These are phyloP conservation scores for Neurospora sp. DNA, from an alignment of 495 filamentous ascomycete genomes.

Conservation along the genomic window DNA sequence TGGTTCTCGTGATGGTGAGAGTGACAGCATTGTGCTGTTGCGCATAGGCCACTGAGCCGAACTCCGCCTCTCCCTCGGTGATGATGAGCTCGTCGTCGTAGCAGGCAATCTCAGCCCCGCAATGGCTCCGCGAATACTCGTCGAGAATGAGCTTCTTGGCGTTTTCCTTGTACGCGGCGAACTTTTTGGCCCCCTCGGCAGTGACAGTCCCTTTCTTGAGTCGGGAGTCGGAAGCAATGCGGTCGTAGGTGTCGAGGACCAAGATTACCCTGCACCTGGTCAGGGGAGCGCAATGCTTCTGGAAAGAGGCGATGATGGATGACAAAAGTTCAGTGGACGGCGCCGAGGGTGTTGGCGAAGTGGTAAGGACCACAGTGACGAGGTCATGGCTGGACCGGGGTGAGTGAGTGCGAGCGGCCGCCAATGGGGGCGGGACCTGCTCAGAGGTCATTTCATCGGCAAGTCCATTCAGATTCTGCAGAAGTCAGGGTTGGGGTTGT, in stretches of 20 bases:
- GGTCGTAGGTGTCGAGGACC: constrained; percentile 37
- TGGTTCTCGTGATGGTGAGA: constrained; percentile 22
- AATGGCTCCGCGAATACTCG: constrained; percentile 11
- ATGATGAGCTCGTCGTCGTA: constrained; percentile 3
- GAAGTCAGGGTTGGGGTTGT: neutral
- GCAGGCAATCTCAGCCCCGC: neutral
- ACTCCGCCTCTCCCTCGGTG: constrained; percentile 27
- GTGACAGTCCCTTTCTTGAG: constrained; percentile 38
- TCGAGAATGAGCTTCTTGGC: constrained; percentile 27
- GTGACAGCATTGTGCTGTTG: constrained; percentile 25
- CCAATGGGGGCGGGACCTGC: neutral
- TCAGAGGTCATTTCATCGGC: constrained; percentile 5
- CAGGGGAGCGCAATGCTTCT: constrained; percentile 22
- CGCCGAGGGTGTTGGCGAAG: constrained; percentile 38
- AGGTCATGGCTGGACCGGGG: constrained; percentile 6
- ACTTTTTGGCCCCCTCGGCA: constrained; percentile 24
- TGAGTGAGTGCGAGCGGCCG: neutral
- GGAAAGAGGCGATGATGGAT: constrained; percentile 29
- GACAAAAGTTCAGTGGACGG: constrained; percentile 35
- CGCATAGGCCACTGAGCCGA: constrained; percentile 23
- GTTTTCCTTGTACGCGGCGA: constrained; percentile 30
- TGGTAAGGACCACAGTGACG: constrained; percentile 38
- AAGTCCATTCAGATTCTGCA: neutral
- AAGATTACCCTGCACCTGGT: constrained; percentile 28
- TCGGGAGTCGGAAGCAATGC: constrained; percentile 23